Evolutionary conservation across 768 basidiomycete species (phyloP).

Genomic region (Daedaleopsis sinensis): DNA sequence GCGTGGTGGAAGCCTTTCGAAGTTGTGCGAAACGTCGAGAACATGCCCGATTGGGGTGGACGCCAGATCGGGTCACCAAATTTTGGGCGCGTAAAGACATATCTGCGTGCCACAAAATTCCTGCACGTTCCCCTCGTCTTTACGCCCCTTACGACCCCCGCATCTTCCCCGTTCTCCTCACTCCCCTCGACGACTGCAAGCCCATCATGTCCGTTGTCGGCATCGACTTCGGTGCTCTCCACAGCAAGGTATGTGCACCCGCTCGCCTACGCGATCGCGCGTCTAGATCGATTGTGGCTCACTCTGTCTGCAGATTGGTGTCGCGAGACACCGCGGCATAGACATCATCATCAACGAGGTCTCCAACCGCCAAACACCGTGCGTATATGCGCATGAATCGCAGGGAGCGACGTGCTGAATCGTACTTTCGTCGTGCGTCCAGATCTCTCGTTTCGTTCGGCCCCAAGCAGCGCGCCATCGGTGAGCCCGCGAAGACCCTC

Average conservation of each 20-base stretch:
- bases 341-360: slow-evolving; percentile 99
- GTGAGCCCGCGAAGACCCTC: slow-evolving; percentile 95
- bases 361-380: slow-evolving; percentile 97
- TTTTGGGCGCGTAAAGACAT: slow-evolving; percentile 36
- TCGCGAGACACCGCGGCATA: slow-evolving; percentile 93
- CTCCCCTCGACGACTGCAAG: neutral
- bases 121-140: slow-evolving; percentile 7
- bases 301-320: slow-evolving; percentile 72
- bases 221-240: slow-evolving; percentile 89
- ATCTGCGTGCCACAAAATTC: slow-evolving; percentile 3
- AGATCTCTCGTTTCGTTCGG: slow-evolving; percentile 97
- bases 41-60: slow-evolving; percentile 16
- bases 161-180: neutral
- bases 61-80: slow-evolving; percentile 27
- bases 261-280: neutral
- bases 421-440: slow-evolving; percentile 1
- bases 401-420: too few relatives aligned
- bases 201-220: slow-evolving; percentile 87
- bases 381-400: slow-evolving; percentile 36
- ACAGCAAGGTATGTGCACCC: slow-evolving; percentile 69
- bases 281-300: slow-evolving; percentile 7
- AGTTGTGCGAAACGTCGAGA: slow-evolving; percentile 18
- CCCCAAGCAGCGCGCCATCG: slow-evolving; percentile 86
- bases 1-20: slow-evolving; percentile 20
- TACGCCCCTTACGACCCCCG: slow-evolving; percentile 17